Base-by-base conservation (phyloP, 805 yeast species). In the baker's yeast (Saccharomyces cerevisiae) region DNA sequence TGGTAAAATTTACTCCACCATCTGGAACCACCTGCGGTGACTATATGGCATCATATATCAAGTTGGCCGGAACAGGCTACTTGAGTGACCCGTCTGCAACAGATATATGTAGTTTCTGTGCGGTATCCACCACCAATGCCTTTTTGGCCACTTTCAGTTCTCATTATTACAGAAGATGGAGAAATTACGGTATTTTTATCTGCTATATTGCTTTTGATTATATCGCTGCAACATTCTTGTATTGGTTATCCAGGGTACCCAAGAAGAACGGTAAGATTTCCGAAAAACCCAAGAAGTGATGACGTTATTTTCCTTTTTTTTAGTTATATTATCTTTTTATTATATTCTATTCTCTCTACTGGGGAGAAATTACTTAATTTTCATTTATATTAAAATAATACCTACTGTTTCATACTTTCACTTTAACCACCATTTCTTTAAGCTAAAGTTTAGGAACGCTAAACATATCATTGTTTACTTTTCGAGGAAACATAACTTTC, bases 201-300 rank as follows among this genome's bases (percentile, higher is more conserved):
- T 76, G 77, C 55, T 83, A 70, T 66, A 76, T 80, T 60, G 76
- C 66, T 13, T 71, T 81, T 63, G 77, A 80, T 61, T 66, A 63
- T 51, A 46, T 55, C 5, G 62, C 73, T 53, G 74, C 85, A 13
- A 52, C 70, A 1, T 77, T 74, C 62, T 62, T 76, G 57, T 78
- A 84, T 76, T 83, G 87, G 85, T 65, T 81, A 28, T 80, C 83
- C 11, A 80, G 94, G 76, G 92, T 86, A 57, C 94, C 94, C 53
- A 85, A 85, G 78, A 61, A 55, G 14, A 41, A 14, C 47, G 55
- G 53, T n/a, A 56, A 56, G 24, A 27, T 49, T 11, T 48, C 55
- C 11, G 43, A 36, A 4, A 17, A 36, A 13, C 24, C 43, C 22
- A 36, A 3, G 6, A 36, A 36, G 9, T 17, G 17, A 36, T 36